phyloP scores from a whole-genome alignment of 2,329 filamentous ascomycete species.

The Fusarium liriodendri region DNA sequence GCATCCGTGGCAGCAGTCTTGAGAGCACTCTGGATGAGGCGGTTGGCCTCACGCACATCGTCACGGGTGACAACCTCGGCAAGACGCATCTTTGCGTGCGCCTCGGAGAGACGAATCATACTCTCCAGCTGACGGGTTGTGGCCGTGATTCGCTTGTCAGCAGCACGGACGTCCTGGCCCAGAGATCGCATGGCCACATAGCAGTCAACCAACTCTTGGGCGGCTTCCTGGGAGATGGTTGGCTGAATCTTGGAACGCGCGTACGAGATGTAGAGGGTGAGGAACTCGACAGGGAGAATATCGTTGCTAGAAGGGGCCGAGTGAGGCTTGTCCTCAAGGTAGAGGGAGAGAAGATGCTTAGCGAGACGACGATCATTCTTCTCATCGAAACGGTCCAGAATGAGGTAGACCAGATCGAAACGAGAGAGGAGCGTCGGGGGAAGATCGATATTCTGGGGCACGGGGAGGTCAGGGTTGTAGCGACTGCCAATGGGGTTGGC shows the following conservation, averaged over 20 bases:
- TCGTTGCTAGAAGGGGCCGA: slow-evolving; percentile 80
- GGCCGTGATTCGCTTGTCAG: slow-evolving; percentile 96
- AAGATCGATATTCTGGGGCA: slow-evolving; percentile 97
- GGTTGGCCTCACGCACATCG: slow-evolving; percentile 91
- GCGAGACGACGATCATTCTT: slow-evolving; percentile 88
- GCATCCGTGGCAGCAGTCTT: slow-evolving; percentile 98
- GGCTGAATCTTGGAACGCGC: slow-evolving; percentile 89
- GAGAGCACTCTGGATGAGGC: slow-evolving; percentile 91
- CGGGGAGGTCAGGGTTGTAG: slow-evolving; percentile 95
- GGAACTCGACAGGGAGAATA: slow-evolving; percentile 91
- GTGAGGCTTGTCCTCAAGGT: slow-evolving; percentile 92
- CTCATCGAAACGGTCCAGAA: slow-evolving; percentile 94
- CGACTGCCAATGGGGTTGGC: slow-evolving; percentile 98
- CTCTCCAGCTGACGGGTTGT: slow-evolving; percentile 97
- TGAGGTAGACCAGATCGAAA: slow-evolving; percentile 97
- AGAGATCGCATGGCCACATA: slow-evolving; percentile 97
- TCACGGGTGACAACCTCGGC: slow-evolving; percentile 77
- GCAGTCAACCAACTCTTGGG: slow-evolving; percentile 83
- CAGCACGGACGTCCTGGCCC: slow-evolving; percentile 85
- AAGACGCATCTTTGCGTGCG: slow-evolving; percentile 97
- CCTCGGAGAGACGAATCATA: slow-evolving; percentile 97
- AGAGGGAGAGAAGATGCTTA: slow-evolving; percentile 94
- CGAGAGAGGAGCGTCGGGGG: slow-evolving; percentile 94
- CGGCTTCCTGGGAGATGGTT: slow-evolving; percentile 80
- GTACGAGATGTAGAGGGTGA: slow-evolving; percentile 97